Evolutionary conservation across 192 early-diverging fungal species (phyloP).

Genomic region (Coemansia sp.): DNA sequence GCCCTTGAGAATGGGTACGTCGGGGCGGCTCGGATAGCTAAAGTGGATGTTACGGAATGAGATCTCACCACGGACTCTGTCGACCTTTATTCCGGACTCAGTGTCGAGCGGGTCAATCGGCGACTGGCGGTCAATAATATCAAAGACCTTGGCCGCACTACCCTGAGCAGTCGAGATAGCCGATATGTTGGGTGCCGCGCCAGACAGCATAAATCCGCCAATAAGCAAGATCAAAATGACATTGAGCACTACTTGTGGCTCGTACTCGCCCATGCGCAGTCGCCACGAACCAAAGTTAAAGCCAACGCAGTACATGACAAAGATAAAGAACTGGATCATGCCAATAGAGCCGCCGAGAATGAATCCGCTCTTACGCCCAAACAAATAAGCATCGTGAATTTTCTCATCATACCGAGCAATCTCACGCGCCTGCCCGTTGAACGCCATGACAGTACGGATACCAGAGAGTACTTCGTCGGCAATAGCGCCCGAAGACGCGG

Average conservation of each 20-base stretch:
- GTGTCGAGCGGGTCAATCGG: slow-evolving; percentile 65
- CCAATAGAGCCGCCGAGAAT: slow-evolving; percentile 70
- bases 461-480: slow-evolving; percentile 82
- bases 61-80: slow-evolving; percentile 63
- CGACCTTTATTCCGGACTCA: slow-evolving; percentile 38
- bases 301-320: slow-evolving; percentile 54
- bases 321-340: slow-evolving; percentile 72
- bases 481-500: slow-evolving; percentile 79
- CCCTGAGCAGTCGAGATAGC: slow-evolving; percentile 73
- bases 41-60: slow-evolving; percentile 81
- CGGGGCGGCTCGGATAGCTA: slow-evolving; percentile 80
- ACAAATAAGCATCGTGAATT: slow-evolving; percentile 66
- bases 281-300: slow-evolving; percentile 64
- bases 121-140: slow-evolving; percentile 80
- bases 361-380: slow-evolving; percentile 64
- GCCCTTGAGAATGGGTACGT: slow-evolving; percentile 78
- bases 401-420: slow-evolving; percentile 61
- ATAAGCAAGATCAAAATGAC: slow-evolving; percentile 87
- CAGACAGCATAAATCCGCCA: slow-evolving; percentile 72
- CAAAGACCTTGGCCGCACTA: slow-evolving; percentile 79
- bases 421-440: slow-evolving; percentile 77
- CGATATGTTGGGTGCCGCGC: slow-evolving; percentile 68
- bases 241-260: slow-evolving; percentile 63
- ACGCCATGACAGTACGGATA: slow-evolving; percentile 84
- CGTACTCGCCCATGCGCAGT: slow-evolving; percentile 53